Conservation (phyloP, 169 alveolate species). For the Cryptosporidium sp. region DNA sequence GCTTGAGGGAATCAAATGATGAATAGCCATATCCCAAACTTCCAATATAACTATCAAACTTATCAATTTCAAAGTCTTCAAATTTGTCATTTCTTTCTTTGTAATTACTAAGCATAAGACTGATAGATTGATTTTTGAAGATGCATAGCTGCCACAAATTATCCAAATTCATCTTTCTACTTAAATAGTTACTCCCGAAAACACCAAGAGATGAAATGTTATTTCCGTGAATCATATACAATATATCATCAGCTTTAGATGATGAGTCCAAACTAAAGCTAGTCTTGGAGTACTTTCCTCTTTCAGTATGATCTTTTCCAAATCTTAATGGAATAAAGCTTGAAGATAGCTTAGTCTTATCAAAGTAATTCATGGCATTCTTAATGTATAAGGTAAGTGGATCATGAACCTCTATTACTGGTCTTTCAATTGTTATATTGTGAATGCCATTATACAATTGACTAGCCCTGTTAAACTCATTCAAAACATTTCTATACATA, state of each 20-base stretch:
- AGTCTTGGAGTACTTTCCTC: background rate
- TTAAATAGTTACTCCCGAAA: constrained; percentile 49
- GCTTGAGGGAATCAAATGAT: constrained; percentile 40
- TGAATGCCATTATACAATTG: background rate
- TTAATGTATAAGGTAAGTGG: constrained; percentile 50
- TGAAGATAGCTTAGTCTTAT: constrained; percentile 8
- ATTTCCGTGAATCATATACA: constrained; percentile 50
- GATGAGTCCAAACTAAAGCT: background rate
- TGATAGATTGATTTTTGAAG: constrained; percentile 15
- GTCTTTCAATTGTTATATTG: background rate
- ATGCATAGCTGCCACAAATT: constrained; percentile 2
- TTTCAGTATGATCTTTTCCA: background rate
- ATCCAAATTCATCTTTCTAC: constrained; percentile 29
- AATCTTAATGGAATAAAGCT: constrained; percentile 39
- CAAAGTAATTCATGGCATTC: background rate
- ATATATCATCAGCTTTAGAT: background rate
- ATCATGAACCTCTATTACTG: constrained; percentile 14
- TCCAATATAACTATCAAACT: constrained; percentile 56
- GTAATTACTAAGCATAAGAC: background rate
- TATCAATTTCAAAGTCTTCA: constrained; percentile 9
- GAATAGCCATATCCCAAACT: constrained; percentile 47
- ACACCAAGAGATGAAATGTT: constrained; percentile 43
- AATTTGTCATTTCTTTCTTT: background rate
- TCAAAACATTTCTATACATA: constrained; percentile 7
- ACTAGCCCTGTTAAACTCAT: background rate